Evolutionary conservation across 306 rosid species (phyloP).

Genomic region (Cucurbita ficifolia): DNA sequence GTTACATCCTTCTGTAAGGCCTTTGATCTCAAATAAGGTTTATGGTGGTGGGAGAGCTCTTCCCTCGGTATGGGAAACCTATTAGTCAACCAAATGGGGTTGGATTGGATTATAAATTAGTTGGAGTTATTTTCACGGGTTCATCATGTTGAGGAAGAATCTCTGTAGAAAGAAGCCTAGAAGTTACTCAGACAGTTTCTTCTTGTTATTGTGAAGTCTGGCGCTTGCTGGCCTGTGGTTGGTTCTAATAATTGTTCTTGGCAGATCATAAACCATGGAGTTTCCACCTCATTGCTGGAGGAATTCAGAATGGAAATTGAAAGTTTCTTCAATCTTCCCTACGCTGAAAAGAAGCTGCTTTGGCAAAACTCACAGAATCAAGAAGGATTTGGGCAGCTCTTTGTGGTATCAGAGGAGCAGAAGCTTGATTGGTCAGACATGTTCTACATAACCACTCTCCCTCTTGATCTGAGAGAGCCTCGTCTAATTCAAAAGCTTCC

Average conservation of each 20-base stretch:
- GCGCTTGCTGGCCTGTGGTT: neutral
- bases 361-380: conserved; percentile 19
- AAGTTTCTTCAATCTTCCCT: conserved; percentile 16
- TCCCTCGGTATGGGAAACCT: too few species aligned
- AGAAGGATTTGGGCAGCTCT: conserved; percentile 28
- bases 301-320: conserved; percentile 8
- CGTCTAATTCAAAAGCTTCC: conserved; percentile 19
- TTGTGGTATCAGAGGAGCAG: conserved; percentile 27
- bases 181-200: neutral
- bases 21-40: too few species aligned
- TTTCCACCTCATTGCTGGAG: conserved; percentile 15
- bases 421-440: conserved; percentile 33
- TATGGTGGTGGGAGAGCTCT: too few species aligned
- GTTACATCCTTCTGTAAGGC: too few species aligned
- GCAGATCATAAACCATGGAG: conserved; percentile 17
- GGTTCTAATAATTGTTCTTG: neutral
- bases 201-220: neutral
- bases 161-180: neutral
- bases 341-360: conserved; percentile 20
- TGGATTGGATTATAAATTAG: too few species aligned
- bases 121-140: neutral
- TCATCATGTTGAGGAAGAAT: neutral
- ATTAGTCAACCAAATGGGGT: too few species aligned
- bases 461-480: conserved; percentile 3
- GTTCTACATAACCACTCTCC: conserved; percentile 20